Base-by-base conservation (phyloP, 768 basidiomycete species). In the Lentinula boryana region DNA sequence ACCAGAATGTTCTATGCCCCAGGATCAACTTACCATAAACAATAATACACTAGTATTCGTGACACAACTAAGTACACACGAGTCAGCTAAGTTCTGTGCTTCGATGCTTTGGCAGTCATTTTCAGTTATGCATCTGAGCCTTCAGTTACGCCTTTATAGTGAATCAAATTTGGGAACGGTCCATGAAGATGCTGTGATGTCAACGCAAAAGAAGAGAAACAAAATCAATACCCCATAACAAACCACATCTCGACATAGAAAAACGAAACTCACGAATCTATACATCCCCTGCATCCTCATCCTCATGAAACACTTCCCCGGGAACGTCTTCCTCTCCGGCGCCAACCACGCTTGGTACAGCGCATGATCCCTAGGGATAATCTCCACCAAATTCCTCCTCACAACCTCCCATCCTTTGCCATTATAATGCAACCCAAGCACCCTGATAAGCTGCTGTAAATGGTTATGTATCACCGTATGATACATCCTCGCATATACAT, bases 401-500 rank as follows among this genome's bases (percentile, higher is more conserved):
- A 84, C 79, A 12, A 84, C 66, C 9, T 70, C 71, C 81, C 83
- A 85, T 3, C 82, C 83, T n/a, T 66, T 70, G 16, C 83, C 82
- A 52, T 76, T 80, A 65, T 84, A 81, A 66, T 85, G 84, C 15
- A 85, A 70, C 10, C 74, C 82, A 58, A 85, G 77, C 5, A 85
- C 78, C 2, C 84, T 78, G 59, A 84, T 80, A 46, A 84, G 77
- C 62, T 81, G 83, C 64, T 85, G 84, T 32, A 85, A 71, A 55
- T 85, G 83, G 62, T 84, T 84, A 70, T 84, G 82, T 56, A 84
- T 76, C 62, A 81, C 73, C 2, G 82, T 80, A 71, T 84, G 83
- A 64, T 84, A 84, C 77, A 82, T 80, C 56, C 80, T 75, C 40
- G 75, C 78, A 64, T 84, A 83, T 43, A 84, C 83, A 36, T 83